A percentile compares a stretch with the other conserved stretches of the same genome.
Conservation (phyloP, 768 basidiomycete genomes). For the Lentinula lateritia region DNA sequence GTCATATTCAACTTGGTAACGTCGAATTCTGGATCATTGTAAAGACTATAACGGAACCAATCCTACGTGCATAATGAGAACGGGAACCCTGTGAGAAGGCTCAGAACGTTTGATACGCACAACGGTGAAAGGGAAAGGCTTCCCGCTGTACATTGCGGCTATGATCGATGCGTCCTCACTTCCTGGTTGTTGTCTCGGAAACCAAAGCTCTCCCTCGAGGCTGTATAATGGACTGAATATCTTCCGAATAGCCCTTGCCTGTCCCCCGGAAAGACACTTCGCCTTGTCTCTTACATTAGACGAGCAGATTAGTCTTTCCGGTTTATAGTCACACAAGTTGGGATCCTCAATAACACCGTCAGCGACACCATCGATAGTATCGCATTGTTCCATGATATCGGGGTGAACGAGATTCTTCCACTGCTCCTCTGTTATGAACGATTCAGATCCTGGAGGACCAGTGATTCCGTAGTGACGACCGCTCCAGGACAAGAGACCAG, state of each 20-base stretch:
- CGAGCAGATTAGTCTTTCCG: conserved; percentile 13
- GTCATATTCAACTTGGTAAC: conserved; percentile 1
- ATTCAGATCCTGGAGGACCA: neutral
- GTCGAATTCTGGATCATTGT: conserved; percentile 3
- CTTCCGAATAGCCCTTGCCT: conserved; percentile 9
- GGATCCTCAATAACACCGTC: conserved; percentile 18
- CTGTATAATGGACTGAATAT: conserved; percentile 12
- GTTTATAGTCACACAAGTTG: conserved; percentile 13
- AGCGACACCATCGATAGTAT: conserved; percentile 15
- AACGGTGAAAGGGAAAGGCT: neutral
- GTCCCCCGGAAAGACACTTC: conserved; percentile 11
- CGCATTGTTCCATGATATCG: conserved; percentile 18
- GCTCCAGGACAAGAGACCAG: conserved; percentile 1
- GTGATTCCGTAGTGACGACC: neutral
- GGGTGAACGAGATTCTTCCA: conserved; percentile 13
- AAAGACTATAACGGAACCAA: conserved; percentile 5
- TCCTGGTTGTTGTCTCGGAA: conserved; percentile 13
- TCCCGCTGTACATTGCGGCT: conserved; percentile 1
- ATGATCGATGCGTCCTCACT: conserved; percentile 1
- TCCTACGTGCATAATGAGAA: neutral
- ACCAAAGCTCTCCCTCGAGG: conserved; percentile 6
- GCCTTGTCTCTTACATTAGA: neutral
- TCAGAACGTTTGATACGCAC: neutral
- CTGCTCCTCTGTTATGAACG: conserved; percentile 11
- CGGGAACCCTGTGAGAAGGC: too few relatives aligned